These are phyloP conservation scores for Coniferiporia weirii DNA, from an alignment of 1,284 basidiomycete genomes.

Conservation along the genomic window DNA sequence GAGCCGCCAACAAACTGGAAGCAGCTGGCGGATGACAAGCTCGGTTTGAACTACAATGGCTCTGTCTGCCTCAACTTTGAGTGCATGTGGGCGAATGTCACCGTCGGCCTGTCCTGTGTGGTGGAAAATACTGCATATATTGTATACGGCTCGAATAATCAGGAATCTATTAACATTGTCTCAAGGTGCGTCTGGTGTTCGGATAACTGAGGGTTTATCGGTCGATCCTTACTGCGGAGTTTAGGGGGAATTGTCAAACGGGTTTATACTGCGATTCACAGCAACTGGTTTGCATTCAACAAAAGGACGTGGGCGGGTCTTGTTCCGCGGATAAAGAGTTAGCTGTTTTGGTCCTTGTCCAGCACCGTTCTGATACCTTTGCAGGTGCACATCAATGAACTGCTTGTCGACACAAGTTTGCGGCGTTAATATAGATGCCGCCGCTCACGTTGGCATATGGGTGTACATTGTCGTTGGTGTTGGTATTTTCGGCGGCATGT, in stretches of 20 bases:
- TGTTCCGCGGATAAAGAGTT: conserved; percentile 83
- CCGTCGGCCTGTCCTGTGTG: conserved; percentile 56
- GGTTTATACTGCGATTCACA: conserved; percentile 73
- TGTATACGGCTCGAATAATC: conserved; percentile 48
- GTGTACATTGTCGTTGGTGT: conserved; percentile 72
- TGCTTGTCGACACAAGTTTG: conserved; percentile 61
- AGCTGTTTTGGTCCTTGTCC: conserved; percentile 23
- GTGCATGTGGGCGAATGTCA: conserved; percentile 69
- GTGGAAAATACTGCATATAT: conserved; percentile 78
- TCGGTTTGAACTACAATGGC: conserved; percentile 73
- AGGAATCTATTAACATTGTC: conserved; percentile 68
- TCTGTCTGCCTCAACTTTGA: conserved; percentile 67
- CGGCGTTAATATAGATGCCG: conserved; percentile 52
- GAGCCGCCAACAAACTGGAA: conserved; percentile 56
- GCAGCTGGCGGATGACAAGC: conserved; percentile 54
- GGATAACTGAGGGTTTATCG: neutral
- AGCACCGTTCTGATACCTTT: conserved; percentile 8
- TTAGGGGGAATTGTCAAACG: conserved; percentile 59
- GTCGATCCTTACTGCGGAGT: neutral
- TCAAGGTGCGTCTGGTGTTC: conserved; percentile 51
- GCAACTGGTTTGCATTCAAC: conserved; percentile 51
- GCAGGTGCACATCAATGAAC: conserved; percentile 72
- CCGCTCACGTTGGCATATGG: conserved; percentile 61
- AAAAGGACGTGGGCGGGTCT: conserved; percentile 48
- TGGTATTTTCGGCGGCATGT: conserved; percentile 68